These are phyloP conservation scores for Closterium sp. DNA, from an alignment of 139 green algal species.

Conservation along the genomic window DNA sequence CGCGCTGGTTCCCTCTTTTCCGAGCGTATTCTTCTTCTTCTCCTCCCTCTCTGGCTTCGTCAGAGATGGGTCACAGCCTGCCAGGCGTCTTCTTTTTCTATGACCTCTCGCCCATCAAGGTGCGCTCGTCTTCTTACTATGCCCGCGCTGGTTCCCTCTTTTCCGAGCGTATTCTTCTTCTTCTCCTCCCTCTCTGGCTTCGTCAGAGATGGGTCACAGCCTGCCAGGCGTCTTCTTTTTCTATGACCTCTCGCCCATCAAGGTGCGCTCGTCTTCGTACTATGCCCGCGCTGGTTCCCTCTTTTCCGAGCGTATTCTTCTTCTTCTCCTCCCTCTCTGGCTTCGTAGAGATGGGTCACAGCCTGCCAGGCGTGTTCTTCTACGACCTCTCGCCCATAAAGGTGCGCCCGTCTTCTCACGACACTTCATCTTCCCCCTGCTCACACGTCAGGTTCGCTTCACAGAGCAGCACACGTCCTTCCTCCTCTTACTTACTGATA, in stretches of 20 bases:
- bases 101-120: conserved; percentile 59
- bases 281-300: too few species aligned
- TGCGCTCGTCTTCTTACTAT: conserved; percentile 85
- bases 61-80: background rate
- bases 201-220: background rate
- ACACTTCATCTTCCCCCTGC: background rate
- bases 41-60: conserved; percentile 49
- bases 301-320: too few species aligned
- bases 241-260: conserved; percentile 32
- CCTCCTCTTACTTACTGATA: background rate
- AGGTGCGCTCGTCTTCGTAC: conserved; percentile 91
- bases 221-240: background rate
- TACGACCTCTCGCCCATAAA: conserved; percentile 97
- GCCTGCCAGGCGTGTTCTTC: conserved; percentile 92
- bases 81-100: background rate
- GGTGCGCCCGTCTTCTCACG: background rate
- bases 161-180: too few species aligned
- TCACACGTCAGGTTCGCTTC: background rate
- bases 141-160: too few species aligned
- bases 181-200: conserved; percentile 49
- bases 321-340: conserved; percentile 46
- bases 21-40: too few species aligned
- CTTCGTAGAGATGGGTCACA: background rate
- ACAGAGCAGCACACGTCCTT: background rate
- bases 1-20: too few species aligned